These are phyloP conservation scores for Collybiopsis luxurians DNA, from an alignment of 768 basidiomycete genomes.

Conservation along the genomic window DNA sequence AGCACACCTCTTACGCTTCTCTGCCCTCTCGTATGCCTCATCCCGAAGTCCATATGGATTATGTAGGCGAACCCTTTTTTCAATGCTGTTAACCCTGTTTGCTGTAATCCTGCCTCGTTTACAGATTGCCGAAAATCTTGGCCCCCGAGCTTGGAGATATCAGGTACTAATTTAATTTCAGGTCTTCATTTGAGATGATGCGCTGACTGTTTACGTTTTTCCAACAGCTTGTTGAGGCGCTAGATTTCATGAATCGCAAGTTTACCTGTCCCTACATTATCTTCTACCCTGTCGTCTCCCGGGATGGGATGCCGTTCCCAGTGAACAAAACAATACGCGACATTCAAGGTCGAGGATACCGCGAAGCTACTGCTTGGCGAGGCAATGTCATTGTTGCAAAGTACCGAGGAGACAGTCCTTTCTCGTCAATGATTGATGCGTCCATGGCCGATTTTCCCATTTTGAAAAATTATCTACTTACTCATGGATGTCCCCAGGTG, in stretches of 20 bases:
- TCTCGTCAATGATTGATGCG: conserved; percentile 61
- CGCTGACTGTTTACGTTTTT: conserved; percentile 13
- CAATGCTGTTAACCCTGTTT: neutral
- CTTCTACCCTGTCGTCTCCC: conserved; percentile 73
- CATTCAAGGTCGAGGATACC: conserved; percentile 62
- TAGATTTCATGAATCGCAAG: conserved; percentile 78
- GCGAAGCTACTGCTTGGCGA: conserved; percentile 69
- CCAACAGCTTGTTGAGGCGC: conserved; percentile 64
- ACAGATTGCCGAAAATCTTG: conserved; percentile 68
- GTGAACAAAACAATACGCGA: conserved; percentile 74
- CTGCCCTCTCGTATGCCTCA: conserved; percentile 68
- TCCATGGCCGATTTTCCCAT: conserved; percentile 84
- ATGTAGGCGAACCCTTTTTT: conserved; percentile 32
- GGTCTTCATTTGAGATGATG: conserved; percentile 10
- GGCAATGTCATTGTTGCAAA: conserved; percentile 81
- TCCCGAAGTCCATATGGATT: conserved; percentile 85
- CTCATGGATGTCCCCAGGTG: conserved; percentile 54
- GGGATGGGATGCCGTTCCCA: conserved; percentile 81
- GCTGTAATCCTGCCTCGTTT: neutral
- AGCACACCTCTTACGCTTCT: conserved; percentile 42
- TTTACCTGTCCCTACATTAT: conserved; percentile 79
- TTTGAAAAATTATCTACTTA: conserved; percentile 74
- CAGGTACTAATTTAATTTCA: conserved; percentile 42
- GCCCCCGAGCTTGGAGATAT: conserved; percentile 68
- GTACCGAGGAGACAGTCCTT: conserved; percentile 52